Evolutionary conservation across 1,284 basidiomycete genomes (phyloP).

Genomic region (Irpex lacteus): DNA sequence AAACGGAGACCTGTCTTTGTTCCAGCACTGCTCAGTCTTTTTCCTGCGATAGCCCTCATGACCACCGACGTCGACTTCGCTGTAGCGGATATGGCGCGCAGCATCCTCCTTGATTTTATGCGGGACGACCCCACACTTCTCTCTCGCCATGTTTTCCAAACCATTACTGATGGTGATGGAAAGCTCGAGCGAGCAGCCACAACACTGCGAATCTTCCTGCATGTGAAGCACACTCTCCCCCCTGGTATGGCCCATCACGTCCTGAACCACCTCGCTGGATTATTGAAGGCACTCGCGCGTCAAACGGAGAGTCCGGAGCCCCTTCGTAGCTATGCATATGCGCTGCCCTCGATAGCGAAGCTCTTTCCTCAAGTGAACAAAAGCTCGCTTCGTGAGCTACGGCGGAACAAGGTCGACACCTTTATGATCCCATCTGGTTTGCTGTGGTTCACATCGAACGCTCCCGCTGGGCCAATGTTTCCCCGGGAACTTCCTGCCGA

Average conservation of each 20-base stretch:
- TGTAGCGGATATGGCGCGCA: conserved; percentile 56
- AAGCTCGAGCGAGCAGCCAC: conserved; percentile 44
- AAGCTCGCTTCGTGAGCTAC: conserved; percentile 71
- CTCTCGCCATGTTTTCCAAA: conserved; percentile 62
- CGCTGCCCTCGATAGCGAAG: conserved; percentile 55
- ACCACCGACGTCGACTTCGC: conserved; percentile 52
- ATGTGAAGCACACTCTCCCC: conserved; percentile 53
- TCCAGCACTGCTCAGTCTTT: conserved; percentile 50
- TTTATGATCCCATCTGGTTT: conserved; percentile 70
- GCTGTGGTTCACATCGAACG: conserved; percentile 58
- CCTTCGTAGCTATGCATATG: conserved; percentile 51
- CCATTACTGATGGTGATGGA: conserved; percentile 48
- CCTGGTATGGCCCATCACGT: conserved; percentile 66
- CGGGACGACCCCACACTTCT: conserved; percentile 70
- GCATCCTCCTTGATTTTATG: conserved; percentile 65
- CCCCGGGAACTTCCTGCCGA: conserved; percentile 40
- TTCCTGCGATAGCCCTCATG: conserved; percentile 51
- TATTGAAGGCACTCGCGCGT: conserved; percentile 58
- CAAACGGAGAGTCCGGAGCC: conserved; percentile 41
- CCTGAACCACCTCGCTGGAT: conserved; percentile 71
- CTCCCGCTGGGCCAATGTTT: conserved; percentile 58
- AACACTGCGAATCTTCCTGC: conserved; percentile 51
- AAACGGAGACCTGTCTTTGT: conserved; percentile 67
- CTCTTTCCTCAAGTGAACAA: conserved; percentile 66
- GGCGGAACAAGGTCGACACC: conserved; percentile 70